These are phyloP conservation scores for Apophysomyces trapeziformis DNA, from an alignment of 371 early-diverging fungal species.

Conservation along the genomic window DNA sequence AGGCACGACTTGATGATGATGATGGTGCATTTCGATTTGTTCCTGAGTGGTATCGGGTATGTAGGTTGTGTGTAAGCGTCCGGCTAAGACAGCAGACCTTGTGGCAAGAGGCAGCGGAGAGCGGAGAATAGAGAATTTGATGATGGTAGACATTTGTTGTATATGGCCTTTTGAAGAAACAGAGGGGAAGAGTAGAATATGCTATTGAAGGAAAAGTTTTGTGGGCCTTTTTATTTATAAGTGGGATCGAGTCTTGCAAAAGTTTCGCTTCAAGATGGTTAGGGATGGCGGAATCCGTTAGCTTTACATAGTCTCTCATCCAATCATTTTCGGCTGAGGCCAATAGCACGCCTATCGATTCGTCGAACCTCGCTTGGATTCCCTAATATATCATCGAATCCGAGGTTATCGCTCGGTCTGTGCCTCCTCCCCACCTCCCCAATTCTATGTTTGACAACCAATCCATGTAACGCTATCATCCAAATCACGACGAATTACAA, in stretches of 20 bases:
- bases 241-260: not conserved
- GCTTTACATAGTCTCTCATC: too few relatives aligned
- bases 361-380: not conserved
- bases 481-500: too few relatives aligned
- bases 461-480: too few relatives aligned
- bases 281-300: too few relatives aligned
- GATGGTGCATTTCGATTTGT: constrained; percentile 5
- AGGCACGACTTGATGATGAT: constrained; percentile 24
- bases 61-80: not conserved
- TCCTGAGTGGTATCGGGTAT: not conserved
- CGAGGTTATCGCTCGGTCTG: not conserved
- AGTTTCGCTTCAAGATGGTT: too few relatives aligned
- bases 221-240: not conserved
- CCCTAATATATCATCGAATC: not conserved
- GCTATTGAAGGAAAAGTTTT: too few relatives aligned
- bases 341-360: not conserved
- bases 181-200: too few relatives aligned
- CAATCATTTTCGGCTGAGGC: too few relatives aligned
- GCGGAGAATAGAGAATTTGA: not conserved
- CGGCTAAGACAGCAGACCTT: not conserved
- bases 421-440: not conserved
- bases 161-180: not conserved
- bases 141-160: not conserved
- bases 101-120: not conserved
- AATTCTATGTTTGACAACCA: not conserved